Conservation (phyloP, 2,329 filamentous ascomycete genomes). For the Ploettnerulaceae sp. region DNA sequence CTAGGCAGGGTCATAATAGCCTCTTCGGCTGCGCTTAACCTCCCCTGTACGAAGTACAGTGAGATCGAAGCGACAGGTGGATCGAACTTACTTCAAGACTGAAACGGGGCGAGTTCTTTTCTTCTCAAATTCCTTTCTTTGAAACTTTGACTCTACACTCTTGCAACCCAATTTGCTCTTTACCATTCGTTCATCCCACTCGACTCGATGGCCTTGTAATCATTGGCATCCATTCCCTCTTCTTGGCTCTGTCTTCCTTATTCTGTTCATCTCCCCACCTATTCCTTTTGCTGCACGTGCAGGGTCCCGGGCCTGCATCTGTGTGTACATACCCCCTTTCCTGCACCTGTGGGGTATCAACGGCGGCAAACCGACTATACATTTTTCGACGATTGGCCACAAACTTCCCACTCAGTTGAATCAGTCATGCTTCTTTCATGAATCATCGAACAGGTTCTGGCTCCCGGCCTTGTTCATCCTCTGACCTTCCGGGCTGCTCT, state of each 20-base stretch:
- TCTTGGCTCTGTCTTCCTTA: not conserved
- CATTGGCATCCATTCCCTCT: not conserved
- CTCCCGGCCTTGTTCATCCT: slow-evolving; percentile 8
- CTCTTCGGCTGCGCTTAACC: not conserved
- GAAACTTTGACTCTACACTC: not conserved
- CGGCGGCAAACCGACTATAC: not conserved
- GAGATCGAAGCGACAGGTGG: not conserved
- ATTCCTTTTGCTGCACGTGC: slow-evolving; percentile 6
- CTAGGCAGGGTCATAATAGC: not conserved
- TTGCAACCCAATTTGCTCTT: not conserved
- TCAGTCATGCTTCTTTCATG: not conserved
- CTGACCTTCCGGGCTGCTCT: slow-evolving; percentile 8
- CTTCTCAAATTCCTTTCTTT: not conserved
- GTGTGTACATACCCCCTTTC: not conserved
- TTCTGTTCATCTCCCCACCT: no score
- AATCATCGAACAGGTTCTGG: not conserved
- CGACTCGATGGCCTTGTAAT: not conserved
- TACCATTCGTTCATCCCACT: not conserved
- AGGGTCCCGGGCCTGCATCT: not conserved
- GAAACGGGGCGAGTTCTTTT: not conserved
- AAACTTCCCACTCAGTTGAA: not conserved
- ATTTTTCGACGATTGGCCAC: not conserved
- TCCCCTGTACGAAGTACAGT: not conserved
- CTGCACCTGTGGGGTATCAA: not conserved
- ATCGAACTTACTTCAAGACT: not conserved